Base-by-base conservation (phyloP, 768 basidiomycete species). In the Nidula microcarpa region DNA sequence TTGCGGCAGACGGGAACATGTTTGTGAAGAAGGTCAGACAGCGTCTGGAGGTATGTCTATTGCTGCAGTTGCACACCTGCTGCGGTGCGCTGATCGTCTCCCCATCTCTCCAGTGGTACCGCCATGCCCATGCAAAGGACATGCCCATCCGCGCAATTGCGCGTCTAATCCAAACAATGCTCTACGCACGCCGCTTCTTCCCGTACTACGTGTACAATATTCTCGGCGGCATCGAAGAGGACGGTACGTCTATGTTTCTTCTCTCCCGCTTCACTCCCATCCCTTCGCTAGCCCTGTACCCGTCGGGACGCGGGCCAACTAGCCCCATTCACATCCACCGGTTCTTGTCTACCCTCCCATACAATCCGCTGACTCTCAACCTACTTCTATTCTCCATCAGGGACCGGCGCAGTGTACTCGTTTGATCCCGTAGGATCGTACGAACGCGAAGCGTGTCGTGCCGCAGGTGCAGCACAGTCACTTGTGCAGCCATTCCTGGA, bases 391-490 rank as follows among this genome's bases (percentile, higher is more conserved):
- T 30, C 23, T 62, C 62, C 53, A 51, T 58, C 65, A 96, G 94
- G 95, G 9, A 84, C 91, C 36, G 97, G 97, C 50, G 93, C 96
- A 8, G 95, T 99, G 33, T 99, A 99, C 78, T 98, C 96, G n/a
- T 99, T 97, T 70, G 97, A 99, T 72, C 97, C 97, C 37, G 94
- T 98, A 33, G 97, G 97, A 30, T 94, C 91, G 47, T 99, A 99
- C 69, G 95, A 98, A 72, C 89, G 97, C 55, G 94, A 97, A 74
- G 84, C 91, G 33, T 98, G 95, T 74, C 87, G 97, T 57, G 95
- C 95, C 37, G 94, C 95, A 47, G 97, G 97, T 48, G 89, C 95
- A 13, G 96, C 95, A n/a, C 89, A 93, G 66, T 81, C 86, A 47
- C 82, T 99, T 18, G 84, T 99, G 6, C 97, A 99, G 64, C 97